Evolutionary conservation across 202 grass and related monocot species (phyloP), one percentile per base, ranked within the genome.

Genomic region (Carex arenaria): DNA sequence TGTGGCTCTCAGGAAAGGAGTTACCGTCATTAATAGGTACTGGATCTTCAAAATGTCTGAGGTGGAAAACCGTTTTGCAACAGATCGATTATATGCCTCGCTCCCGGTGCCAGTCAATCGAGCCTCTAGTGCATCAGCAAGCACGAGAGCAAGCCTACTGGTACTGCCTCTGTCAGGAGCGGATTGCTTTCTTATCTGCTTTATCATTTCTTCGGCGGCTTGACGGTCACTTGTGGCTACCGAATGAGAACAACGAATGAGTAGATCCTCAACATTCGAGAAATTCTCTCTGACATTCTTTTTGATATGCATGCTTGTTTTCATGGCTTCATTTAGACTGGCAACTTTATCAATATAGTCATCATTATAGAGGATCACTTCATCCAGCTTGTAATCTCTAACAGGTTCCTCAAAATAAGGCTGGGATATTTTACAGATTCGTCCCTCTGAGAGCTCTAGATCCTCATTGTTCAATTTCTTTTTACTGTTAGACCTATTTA

Each of bases 101-200:
- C 61, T 84, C 14, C 86, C 73, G 8, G 54, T 88, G 49, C 86
- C 86, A 54, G 51, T 78, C 40, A 88, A 84, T n/a, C 86, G 81
- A 57, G 86, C 81, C 54, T 88, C 81, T 13, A 88, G 81, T 36
- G 72, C 86, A 64, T 88, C 64, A 34, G 81, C 86, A 28, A 88
- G 83, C 32, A 82, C 69, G 36, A 78, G 30, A 17, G 81, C 82
- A 14, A 88, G 51, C 74, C 86, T 84, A 14, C 84, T 61, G 10
- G 72, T 57, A 30, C 73, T 73, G 30, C 54, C 86, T 72, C 74
- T 61, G 14, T 80, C 12, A 7, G 81, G 74, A 8, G 52, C 31
- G 3, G 86, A 80, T 15, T 88, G 86, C 52, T 88, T 74, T 2
- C 63, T 88, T 77, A 88, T 84, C 72, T 88, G 81, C 63, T 73